Percentiles rank a stretch among this genome's conserved stretches.
Conservation (phyloP, 2,329 filamentous ascomycete genomes). For the Monascus ruber region DNA sequence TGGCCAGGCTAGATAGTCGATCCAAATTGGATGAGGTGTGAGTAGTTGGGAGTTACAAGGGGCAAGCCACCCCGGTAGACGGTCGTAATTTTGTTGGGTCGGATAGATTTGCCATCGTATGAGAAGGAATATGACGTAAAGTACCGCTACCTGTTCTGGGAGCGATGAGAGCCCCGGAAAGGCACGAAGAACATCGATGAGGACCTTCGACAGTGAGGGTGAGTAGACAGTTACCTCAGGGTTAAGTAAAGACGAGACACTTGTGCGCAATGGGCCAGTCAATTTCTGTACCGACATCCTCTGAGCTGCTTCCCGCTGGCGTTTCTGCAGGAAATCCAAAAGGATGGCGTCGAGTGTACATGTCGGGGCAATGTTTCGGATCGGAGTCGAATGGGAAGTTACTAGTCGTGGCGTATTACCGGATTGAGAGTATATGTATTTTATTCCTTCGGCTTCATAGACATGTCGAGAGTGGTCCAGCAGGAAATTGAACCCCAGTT, state of each 20-base stretch:
- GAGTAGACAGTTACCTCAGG: conserved; percentile 50
- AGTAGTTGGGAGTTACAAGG: conserved; percentile 57
- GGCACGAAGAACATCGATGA: conserved; percentile 74
- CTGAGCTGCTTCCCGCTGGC: conserved; percentile 53
- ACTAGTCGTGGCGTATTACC: conserved; percentile 1
- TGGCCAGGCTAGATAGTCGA: conserved; percentile 73
- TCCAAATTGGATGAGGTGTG: conserved; percentile 63
- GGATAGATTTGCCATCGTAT: conserved; percentile 80
- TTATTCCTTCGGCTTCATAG: conserved; percentile 39
- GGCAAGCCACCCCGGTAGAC: conserved; percentile 60
- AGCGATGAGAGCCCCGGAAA: conserved; percentile 69
- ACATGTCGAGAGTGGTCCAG: conserved; percentile 50
- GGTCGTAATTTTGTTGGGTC: conserved; percentile 65
- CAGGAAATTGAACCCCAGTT: conserved; percentile 62
- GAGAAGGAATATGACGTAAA: conserved; percentile 77
- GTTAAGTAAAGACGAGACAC: conserved; percentile 66
- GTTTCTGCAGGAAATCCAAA: conserved; percentile 63
- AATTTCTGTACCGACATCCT: conserved; percentile 55
- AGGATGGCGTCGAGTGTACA: conserved; percentile 71
- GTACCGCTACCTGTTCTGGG: conserved; percentile 68
- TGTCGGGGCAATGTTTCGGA: conserved; percentile 55
- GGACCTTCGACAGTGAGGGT: conserved; percentile 71
- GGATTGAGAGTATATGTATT: too few relatives aligned
- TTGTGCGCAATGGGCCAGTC: conserved; percentile 67
- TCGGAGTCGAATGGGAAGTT: conserved; percentile 29